Evolutionary conservation across 1,284 basidiomycete genomes (phyloP), one percentile per base, ranked within the genome.

Genomic region (Sparassis latifolia): DNA sequence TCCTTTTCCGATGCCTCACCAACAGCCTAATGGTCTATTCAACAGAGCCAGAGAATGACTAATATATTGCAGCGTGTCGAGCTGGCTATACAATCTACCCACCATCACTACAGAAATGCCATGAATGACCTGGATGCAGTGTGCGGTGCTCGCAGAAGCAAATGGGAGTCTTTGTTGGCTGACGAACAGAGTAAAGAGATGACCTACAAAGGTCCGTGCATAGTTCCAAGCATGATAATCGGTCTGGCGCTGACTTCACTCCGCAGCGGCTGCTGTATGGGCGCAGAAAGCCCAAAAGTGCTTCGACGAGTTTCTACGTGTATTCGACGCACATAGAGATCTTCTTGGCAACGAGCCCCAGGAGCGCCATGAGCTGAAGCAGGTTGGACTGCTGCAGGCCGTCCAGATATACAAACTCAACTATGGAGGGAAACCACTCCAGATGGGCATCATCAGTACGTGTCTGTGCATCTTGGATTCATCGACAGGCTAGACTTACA

Each of bases 171-270:
- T 28, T 51, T 55, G 4, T 33, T 62, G 31, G 55, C 57, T 41
- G 60, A 62, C 44, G 60, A 62, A 52, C 60, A 62, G 51, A 62
- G 60, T 44, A 50, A 57, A 43, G 53, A 60, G 35, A 50, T 55
- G 53, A 58, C 60, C 1, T 62, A 62, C 41, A 48, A 49, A 46
- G 58, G 60, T 60, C 38, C 27, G 57, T 39, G 20, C 20, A 20
- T 20, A 20, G 20, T 20, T 20, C 20, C 20, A 20, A 20, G 20
- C 20, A 20, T 20, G 20, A 20, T 20, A 20, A 20, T 20, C 20
- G 20, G 20, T 38, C 35, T 38, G n/a, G n/a, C n/a, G 7, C 9
- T 5, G 20, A 7, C 9, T 32, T 9, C 10, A 29, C 42, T 27
- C 9, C 29, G n/a, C 49, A 61, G 60, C 59, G 46, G 60, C 60